Evolutionary conservation across 1,139 yeast species (phyloP).

Genomic region (Meyerozyma sp.): DNA sequence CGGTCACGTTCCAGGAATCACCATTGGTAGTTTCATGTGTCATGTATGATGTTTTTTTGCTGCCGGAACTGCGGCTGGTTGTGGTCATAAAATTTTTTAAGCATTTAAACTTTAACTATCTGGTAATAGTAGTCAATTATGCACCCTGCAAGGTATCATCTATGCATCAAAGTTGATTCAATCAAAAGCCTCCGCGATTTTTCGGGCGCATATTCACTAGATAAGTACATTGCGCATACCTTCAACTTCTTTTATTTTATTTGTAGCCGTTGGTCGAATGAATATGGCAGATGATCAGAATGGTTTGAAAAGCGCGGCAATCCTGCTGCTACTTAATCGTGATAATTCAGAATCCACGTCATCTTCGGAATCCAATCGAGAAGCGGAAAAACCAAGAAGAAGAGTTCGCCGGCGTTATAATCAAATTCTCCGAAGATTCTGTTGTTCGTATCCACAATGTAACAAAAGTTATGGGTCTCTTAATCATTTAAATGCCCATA

Average conservation of each 20-base stretch:
- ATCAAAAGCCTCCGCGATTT: not conserved
- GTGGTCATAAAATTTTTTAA: not conserved
- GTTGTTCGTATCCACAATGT: conserved; percentile 57
- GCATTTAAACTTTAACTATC: not conserved
- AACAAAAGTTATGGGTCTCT: conserved; percentile 70
- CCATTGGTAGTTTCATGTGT: too few relatives aligned
- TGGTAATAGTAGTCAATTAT: not conserved
- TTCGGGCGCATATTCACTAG: not conserved
- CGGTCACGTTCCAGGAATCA: too few relatives aligned
- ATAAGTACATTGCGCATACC: not conserved
- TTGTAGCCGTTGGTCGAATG: not conserved
- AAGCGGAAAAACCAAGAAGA: conserved; percentile 9
- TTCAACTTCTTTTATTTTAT: not conserved
- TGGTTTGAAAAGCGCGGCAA: not conserved
- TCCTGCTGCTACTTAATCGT: not conserved
- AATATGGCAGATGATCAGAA: not conserved
- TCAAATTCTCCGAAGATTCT: conserved; percentile 64
- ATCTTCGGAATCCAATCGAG: too few relatives aligned
- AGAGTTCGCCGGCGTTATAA: conserved; percentile 65
- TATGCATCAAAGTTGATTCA: not conserved
- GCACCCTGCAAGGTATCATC: conserved; percentile 1
- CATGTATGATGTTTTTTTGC: not conserved
- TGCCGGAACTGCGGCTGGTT: not conserved
- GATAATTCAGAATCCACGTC: not conserved
- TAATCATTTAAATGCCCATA: conserved; percentile 74